Conservation (phyloP, 345 rosid genomes). For the Corchorus olitorius region DNA sequence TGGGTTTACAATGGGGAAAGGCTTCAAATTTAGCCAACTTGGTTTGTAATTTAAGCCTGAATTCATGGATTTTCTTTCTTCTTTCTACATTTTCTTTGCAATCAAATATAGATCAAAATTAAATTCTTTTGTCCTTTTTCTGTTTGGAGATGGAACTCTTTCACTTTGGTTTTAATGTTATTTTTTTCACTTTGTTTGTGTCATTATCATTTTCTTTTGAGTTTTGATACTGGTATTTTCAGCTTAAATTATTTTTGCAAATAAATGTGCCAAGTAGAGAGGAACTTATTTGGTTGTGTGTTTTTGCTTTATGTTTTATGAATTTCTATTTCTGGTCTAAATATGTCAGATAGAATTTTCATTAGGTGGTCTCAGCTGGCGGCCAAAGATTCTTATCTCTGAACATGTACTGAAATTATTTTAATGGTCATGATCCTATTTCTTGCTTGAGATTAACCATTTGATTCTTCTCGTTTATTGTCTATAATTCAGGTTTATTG, state of each 20-base stretch:
- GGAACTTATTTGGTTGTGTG: neutral
- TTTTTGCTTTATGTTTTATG: neutral
- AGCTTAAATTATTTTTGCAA: neutral
- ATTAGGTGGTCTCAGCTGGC: neutral
- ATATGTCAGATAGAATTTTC: neutral
- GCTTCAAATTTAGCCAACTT: neutral
- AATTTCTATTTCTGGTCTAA: neutral
- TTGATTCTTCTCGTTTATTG: neutral
- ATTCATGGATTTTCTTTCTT: neutral
- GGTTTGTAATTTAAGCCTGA: neutral
- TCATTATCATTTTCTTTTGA: neutral
- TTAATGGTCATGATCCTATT: neutral
- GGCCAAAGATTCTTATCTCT: neutral
- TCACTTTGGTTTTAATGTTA: neutral
- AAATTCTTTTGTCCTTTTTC: neutral
- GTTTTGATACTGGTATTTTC: neutral
- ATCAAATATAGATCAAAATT: neutral
- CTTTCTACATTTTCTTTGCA: neutral
- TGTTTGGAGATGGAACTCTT: neutral
- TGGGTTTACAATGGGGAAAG: neutral
- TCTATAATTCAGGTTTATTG: conserved; percentile 12
- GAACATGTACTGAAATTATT: neutral
- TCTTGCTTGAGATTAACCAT: neutral
- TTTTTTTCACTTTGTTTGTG: neutral
- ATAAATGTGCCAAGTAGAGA: neutral